Evolutionary conservation across 2,329 filamentous ascomycete species (phyloP), one percentile per base, ranked within the genome.

Genomic region (Beauveria sp.): DNA sequence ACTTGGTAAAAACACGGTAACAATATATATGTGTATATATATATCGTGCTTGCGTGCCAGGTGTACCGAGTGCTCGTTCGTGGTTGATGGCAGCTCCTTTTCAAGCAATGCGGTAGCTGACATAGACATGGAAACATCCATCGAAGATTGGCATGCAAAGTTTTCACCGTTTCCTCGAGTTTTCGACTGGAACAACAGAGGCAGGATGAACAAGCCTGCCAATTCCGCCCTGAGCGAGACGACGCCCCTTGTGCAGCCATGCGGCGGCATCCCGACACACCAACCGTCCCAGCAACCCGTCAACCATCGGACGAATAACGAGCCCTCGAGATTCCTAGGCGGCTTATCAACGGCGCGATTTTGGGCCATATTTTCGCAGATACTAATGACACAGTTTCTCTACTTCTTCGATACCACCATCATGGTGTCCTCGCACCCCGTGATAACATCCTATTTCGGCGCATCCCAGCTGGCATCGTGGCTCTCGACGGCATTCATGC

Each of bases 401-500:
- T 75, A 77, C 45, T 85, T 80, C 70, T 93, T 93, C 69, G 90
- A 93, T 75, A 82, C 83, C 9, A 93, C 89, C 3, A 83, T 93
- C 66, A 92, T 93, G 89, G 89, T 89, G 3, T 91, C 88, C 2
- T 88, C 83, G 46, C 89, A 95, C 72, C 89, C 90, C 0, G 88
- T 90, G 60, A 91, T 93, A 63, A 92, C 89, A 0, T 91, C 88
- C 0, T 86, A 93, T 71, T 93, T 93, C 73, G 78, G 86, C 64
- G 83, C 88, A 50, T 89, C 89, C 38, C 91, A 93, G 71, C 85
- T 85, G 52, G 90, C 90, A 3, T 91, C 89, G 2, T 95, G 90
- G 90, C 79, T 93, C 3, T 91, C 89, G 2, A 93, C 90, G 0
- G 85, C 88, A 0, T 93, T 92, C 66, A 74, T 93, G 43, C 79